These are phyloP conservation scores for Papiliotrema flavescens DNA, from an alignment of 1,284 basidiomycete genomes.

Conservation along the genomic window DNA sequence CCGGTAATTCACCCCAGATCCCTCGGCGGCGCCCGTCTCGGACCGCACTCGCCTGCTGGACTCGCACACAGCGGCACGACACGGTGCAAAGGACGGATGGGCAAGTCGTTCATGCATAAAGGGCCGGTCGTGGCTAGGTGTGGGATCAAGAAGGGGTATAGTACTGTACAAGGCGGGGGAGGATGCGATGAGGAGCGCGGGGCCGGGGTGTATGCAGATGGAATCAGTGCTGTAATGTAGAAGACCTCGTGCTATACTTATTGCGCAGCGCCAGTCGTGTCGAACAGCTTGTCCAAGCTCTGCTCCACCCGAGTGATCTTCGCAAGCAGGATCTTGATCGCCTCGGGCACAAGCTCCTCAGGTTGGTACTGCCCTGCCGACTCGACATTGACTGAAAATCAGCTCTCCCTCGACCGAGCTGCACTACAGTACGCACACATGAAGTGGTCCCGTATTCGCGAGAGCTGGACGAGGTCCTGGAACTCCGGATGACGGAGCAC, in stretches of 20 bases:
- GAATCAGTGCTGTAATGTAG: too few species aligned
- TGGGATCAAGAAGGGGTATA: too few species aligned
- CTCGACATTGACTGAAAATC: slow-evolving; percentile 72
- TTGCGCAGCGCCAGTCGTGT: slow-evolving; percentile 14
- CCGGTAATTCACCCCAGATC: neutral
- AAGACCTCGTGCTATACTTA: too few species aligned
- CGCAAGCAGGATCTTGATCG: slow-evolving; percentile 74
- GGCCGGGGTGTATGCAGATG: too few species aligned
- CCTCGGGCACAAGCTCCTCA: slow-evolving; percentile 76
- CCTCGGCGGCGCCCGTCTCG: neutral
- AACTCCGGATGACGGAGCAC: slow-evolving; percentile 92
- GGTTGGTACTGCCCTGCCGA: slow-evolving; percentile 85
- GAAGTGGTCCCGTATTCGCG: slow-evolving; percentile 87
- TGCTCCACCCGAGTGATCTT: slow-evolving; percentile 60
- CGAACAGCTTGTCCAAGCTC: slow-evolving; percentile 43
- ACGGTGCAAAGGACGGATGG: too few species aligned
- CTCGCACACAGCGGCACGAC: too few species aligned
- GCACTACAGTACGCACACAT: slow-evolving; percentile 77
- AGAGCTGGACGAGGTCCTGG: slow-evolving; percentile 75
- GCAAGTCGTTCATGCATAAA: too few species aligned
- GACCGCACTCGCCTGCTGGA: neutral
- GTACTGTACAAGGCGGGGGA: too few species aligned
- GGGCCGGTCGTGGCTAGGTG: too few species aligned
- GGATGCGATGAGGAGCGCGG: too few species aligned
- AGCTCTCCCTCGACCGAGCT: neutral